phyloP scores from a whole-genome alignment of 1,139 yeast genomes.

The Scheffersomyces stambukii region DNA sequence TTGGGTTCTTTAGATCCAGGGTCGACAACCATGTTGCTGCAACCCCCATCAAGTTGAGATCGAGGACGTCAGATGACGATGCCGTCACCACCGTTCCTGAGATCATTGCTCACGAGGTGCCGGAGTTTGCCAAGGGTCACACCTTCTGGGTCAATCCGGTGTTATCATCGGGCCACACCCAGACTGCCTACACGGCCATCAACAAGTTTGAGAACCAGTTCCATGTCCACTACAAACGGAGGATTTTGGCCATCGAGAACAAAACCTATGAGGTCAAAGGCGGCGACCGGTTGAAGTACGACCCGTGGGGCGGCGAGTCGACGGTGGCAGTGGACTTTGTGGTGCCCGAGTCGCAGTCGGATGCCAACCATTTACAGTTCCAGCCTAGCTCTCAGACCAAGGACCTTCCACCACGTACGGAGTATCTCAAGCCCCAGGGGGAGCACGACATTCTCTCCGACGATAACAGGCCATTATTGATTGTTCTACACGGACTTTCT shows the following conservation, averaged over 20 bases:
- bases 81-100: conserved; percentile 17
- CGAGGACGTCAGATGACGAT: conserved; percentile 1
- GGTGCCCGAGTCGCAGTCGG: conserved; percentile 14
- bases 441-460: conserved; percentile 29
- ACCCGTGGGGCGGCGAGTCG: conserved; percentile 38
- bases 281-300: conserved; percentile 32
- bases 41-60: conserved; percentile 22
- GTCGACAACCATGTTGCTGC: conserved; percentile 25
- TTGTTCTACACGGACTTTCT: conserved; percentile 56
- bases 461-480: conserved; percentile 47
- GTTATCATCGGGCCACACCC: conserved; percentile 40
- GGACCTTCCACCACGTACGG: conserved; percentile 42
- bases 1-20: conserved; percentile 17
- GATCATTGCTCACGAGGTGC: conserved; percentile 24
- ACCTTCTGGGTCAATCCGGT: conserved; percentile 36
- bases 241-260: conserved; percentile 30
- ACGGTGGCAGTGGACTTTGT: conserved; percentile 42
- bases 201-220: conserved; percentile 34
- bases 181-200: conserved; percentile 44
- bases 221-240: conserved; percentile 35
- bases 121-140: conserved; percentile 30
- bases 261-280: conserved; percentile 22
- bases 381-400: conserved; percentile 32
- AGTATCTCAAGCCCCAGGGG: conserved; percentile 29
- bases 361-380: conserved; percentile 21